phyloP scores from a whole-genome alignment of 164 flowering plant genomes.

The grape (Vitis vinifera) region ASM3070453v1 NC_081808.1:4561501-4562000 shows the following conservation, averaged over 20 bases:
- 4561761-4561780: slow-evolving; percentile 35
- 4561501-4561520: slow-evolving; percentile 26
- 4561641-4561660: slow-evolving; percentile 38
- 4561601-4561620: slow-evolving; percentile 43
- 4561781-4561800: slow-evolving; percentile 32
- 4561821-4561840: slow-evolving; percentile 30
- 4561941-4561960: slow-evolving; percentile 32
- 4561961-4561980: slow-evolving; percentile 33
- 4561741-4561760: slow-evolving; percentile 20
- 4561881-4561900: no score
- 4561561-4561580: slow-evolving; percentile 37
- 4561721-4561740: slow-evolving; percentile 34
- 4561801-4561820: slow-evolving; percentile 41
- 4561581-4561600: slow-evolving; percentile 43
- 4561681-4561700: slow-evolving; percentile 41
- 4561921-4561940: slow-evolving; percentile 39
- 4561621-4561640: slow-evolving; percentile 36
- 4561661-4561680: slow-evolving; percentile 40
- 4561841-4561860: no score
- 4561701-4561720: slow-evolving; percentile 28
- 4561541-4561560: slow-evolving; percentile 13
- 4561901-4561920: background rate
- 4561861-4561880: no score
- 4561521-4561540: slow-evolving; percentile 15
- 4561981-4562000: slow-evolving; percentile 40